Percentiles rank a stretch among this genome's conserved stretches.
phyloP scores from a whole-genome alignment of 768 basidiomycete genomes.

The Cyathus striatus region DNA sequence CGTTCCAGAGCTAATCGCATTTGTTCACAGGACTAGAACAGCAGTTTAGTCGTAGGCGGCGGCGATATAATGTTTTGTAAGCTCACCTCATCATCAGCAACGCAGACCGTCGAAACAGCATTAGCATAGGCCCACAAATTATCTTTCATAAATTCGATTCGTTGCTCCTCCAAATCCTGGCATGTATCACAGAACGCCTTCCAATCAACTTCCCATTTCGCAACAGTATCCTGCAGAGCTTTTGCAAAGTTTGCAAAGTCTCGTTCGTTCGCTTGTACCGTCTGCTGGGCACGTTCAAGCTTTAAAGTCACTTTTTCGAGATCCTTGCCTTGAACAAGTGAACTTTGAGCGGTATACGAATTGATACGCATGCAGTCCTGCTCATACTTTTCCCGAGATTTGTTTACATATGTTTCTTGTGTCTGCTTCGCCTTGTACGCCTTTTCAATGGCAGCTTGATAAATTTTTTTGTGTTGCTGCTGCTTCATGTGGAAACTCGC shows the following conservation, averaged over 20 bases:
- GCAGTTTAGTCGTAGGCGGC: too few species aligned
- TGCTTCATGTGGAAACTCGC: slow-evolving; percentile 59
- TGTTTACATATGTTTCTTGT: slow-evolving; percentile 80
- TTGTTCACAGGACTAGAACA: slow-evolving; percentile 88
- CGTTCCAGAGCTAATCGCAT: slow-evolving; percentile 83
- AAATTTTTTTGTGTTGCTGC: slow-evolving; percentile 65
- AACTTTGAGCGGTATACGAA: slow-evolving; percentile 86
- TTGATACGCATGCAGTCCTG: slow-evolving; percentile 90
- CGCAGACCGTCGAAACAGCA: slow-evolving; percentile 92
- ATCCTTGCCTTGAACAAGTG: slow-evolving; percentile 89
- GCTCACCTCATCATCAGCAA: slow-evolving; percentile 89
- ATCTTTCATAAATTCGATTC: slow-evolving; percentile 93
- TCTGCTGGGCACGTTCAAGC: slow-evolving; percentile 86
- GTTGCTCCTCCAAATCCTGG: slow-evolving; percentile 93
- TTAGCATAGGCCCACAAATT: slow-evolving; percentile 97
- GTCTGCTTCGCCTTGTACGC: slow-evolving; percentile 85
- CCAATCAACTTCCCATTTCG: slow-evolving; percentile 93
- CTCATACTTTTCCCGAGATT: slow-evolving; percentile 93
- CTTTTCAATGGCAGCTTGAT: slow-evolving; percentile 80
- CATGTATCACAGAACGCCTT: slow-evolving; percentile 90
- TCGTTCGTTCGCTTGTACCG: slow-evolving; percentile 85
- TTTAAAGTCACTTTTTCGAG: slow-evolving; percentile 86
- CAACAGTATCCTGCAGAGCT: slow-evolving; percentile 70
- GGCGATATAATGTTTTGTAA: not conserved
- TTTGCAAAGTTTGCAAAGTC: slow-evolving; percentile 88